Evolutionary conservation across 2,329 filamentous ascomycete genomes (phyloP), one percentile per base, ranked within the genome.

Genomic region (Monilinia laxa): DNA sequence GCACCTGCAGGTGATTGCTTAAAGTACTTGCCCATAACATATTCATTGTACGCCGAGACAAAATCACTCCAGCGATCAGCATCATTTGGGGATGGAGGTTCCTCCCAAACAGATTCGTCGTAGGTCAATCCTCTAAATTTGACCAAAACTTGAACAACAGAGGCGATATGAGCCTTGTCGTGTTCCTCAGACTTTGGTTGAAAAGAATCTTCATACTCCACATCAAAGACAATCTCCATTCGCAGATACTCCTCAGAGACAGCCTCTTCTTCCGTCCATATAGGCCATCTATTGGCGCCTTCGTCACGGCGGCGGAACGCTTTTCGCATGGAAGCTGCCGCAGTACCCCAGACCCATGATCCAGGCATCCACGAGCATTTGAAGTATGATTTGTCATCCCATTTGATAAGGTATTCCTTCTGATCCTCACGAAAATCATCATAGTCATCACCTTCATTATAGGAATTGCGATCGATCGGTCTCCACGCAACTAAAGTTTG

Each of bases 81-180:
- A 16, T 84, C 85, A 67, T 91, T 85, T 2, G 81, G 79, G 2
- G 81, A 79, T 0, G 94, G 94, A 0, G 93, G 92, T 2, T 85
- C 83, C 72, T 97, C 93, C 94, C 94, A 97, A 0, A 96, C 93
- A 0, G 87, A 86, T 68, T 97, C 93, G 70, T 97, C 92, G 74
- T 99, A 98, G 6, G 88, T 85, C 10, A 99, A 84, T 16, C 95
- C 95, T 77, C 96, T 92, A 77, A 93, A 98, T 76, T 99, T 99
- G 79, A 96, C 90, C 58, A 89, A 85, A 0, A 92, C 89, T 72
- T 87, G 84, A 60, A 87, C 83, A 28, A 99, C 87, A 71, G 92
- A 85, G 45, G 85, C 83, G 52, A 94, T 87, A 5, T 90, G 87
- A 49, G 84, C 84, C 68, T 92, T 81, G 73, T 95, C 92, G 20